Evolutionary conservation across 108 stramenopile species (phyloP).

Genomic region (Cyclotella choctawhatcheeana): DNA sequence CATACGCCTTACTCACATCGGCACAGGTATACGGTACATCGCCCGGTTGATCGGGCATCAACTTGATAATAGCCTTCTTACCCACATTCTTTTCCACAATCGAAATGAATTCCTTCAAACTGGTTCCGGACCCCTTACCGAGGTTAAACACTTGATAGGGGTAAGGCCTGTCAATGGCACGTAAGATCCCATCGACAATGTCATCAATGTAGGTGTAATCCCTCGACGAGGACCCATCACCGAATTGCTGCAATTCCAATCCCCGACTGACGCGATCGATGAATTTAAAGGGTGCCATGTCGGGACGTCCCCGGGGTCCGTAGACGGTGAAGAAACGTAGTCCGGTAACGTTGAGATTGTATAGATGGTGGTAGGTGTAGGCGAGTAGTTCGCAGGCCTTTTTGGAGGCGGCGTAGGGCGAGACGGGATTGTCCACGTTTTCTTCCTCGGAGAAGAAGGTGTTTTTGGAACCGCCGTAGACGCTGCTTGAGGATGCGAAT

Average conservation of each 20-base stretch:
- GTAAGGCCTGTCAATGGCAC: slow-evolving; percentile 92
- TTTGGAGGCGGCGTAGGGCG: slow-evolving; percentile 97
- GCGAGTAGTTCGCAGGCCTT: slow-evolving; percentile 97
- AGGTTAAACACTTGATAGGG: slow-evolving; percentile 97
- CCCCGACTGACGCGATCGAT: slow-evolving; percentile 94
- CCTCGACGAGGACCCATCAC: slow-evolving; percentile 93
- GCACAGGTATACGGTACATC: slow-evolving; percentile 99
- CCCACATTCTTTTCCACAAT: slow-evolving; percentile 92
- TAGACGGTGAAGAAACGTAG: slow-evolving; percentile 99
- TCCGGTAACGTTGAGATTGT: slow-evolving; percentile 90
- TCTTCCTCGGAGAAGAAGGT: slow-evolving; percentile 95
- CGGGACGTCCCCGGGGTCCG: slow-evolving; percentile 94
- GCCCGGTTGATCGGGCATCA: slow-evolving; percentile 97
- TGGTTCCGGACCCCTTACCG: slow-evolving; percentile 93
- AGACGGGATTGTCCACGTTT: slow-evolving; percentile 94
- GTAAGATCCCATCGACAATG: slow-evolving; percentile 97
- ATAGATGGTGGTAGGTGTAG: slow-evolving; percentile 97
- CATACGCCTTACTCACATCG: slow-evolving; percentile 89
- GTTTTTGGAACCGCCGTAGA: slow-evolving; percentile 94
- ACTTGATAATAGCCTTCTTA: slow-evolving; percentile 84
- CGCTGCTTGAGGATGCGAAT: slow-evolving; percentile 93
- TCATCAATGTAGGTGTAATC: slow-evolving; percentile 99
- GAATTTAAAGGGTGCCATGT: slow-evolving; percentile 99
- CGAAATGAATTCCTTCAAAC: slow-evolving; percentile 91
- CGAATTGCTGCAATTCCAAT: slow-evolving; percentile 94